Conservation (phyloP, 108 stramenopile genomes). For the Cyclostephanos tholiformis region DNA sequence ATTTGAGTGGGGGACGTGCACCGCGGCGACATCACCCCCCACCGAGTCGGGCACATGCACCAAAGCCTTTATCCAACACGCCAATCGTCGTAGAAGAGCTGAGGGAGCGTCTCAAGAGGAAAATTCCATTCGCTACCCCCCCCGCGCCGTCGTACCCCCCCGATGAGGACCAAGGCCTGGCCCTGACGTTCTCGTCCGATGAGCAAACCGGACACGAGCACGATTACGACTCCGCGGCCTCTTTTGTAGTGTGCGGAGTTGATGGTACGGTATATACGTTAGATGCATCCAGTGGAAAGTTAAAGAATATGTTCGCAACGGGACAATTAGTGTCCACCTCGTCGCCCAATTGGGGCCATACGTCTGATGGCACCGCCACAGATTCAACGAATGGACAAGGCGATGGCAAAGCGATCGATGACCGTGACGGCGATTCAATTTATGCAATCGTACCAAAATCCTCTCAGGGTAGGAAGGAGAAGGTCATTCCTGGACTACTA, state of each 20-base stretch:
- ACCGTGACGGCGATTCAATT: conserved; percentile 1
- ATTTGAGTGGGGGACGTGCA: not conserved
- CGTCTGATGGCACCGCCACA: not conserved
- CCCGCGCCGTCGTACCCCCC: not conserved
- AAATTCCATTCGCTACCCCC: not conserved
- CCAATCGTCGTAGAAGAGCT: conserved; percentile 2
- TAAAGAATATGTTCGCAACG: conserved; percentile 55
- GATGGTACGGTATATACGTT: conserved; percentile 69
- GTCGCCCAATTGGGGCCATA: conserved; percentile 16
- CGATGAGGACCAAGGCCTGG: not conserved
- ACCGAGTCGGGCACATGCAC: not conserved
- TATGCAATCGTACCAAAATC: not conserved
- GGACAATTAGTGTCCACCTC: conserved; percentile 58
- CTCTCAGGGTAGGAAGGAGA: conserved; percentile 29
- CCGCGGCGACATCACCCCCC: not conserved
- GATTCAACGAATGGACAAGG: conserved; percentile 1
- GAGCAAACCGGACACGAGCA: not conserved
- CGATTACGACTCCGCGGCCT: conserved; percentile 37
- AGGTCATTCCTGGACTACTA: conserved; percentile 68
- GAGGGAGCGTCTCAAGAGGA: not conserved
- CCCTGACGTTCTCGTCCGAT: not conserved
- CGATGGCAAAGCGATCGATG: conserved; percentile 3
- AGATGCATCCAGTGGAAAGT: conserved; percentile 54
- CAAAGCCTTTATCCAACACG: conserved; percentile 1
- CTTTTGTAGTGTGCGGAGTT: conserved; percentile 64